Conservation (phyloP, 1,284 basidiomycete genomes). For the Ceratobasidium sp. region DNA sequence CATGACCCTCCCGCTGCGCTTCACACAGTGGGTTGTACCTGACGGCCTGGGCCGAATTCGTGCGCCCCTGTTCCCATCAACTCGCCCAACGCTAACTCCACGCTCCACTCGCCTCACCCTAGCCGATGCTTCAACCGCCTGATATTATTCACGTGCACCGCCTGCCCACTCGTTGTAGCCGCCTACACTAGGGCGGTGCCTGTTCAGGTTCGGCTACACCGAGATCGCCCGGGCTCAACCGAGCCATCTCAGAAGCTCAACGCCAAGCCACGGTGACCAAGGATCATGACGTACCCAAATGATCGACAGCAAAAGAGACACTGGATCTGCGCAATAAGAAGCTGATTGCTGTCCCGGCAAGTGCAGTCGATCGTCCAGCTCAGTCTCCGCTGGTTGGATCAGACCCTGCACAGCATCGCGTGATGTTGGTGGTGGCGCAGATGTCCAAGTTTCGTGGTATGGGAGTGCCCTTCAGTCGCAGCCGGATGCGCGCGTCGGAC, state of each 20-base stretch:
- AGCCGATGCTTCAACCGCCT: constrained; percentile 28
- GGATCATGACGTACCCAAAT: constrained; percentile 1
- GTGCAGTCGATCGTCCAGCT: constrained; percentile 27
- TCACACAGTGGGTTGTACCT: neutral
- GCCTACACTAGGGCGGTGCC: neutral
- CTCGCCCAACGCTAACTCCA: neutral
- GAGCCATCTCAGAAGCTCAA: neutral
- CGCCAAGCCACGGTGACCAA: neutral
- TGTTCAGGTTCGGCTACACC: neutral
- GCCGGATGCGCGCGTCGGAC: neutral
- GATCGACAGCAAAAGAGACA: neutral
- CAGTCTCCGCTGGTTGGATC: neutral
- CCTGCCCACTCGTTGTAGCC: too few species aligned
- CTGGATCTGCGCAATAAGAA: neutral
- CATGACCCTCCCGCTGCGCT: neutral
- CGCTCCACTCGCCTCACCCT: constrained; percentile 20
- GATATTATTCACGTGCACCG: neutral
- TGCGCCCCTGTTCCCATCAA: neutral
- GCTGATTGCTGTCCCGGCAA: constrained; percentile 8
- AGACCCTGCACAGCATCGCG: constrained; percentile 2
- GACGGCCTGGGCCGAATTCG: neutral
- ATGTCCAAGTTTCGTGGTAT: neutral
- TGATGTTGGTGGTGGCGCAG: neutral
- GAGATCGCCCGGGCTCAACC: constrained; percentile 2
- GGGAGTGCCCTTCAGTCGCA: neutral